A percentile compares a stretch with the other conserved stretches of the same genome.
These are phyloP conservation scores for Pseudogymnoascus sp. DNA, from an alignment of 2,329 filamentous ascomycete species.

Conservation along the genomic window DNA sequence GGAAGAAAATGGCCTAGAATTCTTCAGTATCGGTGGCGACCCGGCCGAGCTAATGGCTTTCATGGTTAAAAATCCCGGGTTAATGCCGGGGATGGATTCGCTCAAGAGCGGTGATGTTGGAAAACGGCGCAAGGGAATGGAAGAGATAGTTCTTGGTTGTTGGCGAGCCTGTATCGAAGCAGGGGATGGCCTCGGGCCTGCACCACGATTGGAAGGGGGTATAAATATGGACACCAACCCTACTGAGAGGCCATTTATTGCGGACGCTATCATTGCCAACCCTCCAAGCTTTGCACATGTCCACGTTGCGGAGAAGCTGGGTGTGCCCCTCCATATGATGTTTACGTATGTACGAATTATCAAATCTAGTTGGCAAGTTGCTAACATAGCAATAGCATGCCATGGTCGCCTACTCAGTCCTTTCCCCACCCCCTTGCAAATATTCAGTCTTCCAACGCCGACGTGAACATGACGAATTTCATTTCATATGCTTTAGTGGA, in stretches of 20 bases:
- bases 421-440: constrained; percentile 74
- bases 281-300: constrained; percentile 67
- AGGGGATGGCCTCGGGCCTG: constrained; percentile 56
- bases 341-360: constrained; percentile 60
- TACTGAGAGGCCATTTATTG: constrained; percentile 57
- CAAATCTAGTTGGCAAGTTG: constrained; percentile 21
- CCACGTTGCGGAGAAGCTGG: constrained; percentile 64
- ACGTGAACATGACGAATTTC: constrained; percentile 68
- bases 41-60: constrained; percentile 74
- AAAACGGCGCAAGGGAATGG: constrained; percentile 66
- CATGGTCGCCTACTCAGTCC: constrained; percentile 58
- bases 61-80: constrained; percentile 79
- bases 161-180: constrained; percentile 82
- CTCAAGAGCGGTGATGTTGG: constrained; percentile 70
- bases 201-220: constrained; percentile 42
- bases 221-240: constrained; percentile 25
- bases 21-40: constrained; percentile 70
- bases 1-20: constrained; percentile 63
- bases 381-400: constrained; percentile 40
- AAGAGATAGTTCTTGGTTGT: constrained; percentile 73
- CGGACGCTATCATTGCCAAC: constrained; percentile 70
- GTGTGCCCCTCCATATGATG: constrained; percentile 75
- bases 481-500: constrained; percentile 75
- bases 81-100: constrained; percentile 76
- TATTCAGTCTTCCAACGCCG: constrained; percentile 65